Base-by-base conservation (phyloP, 257 asterid genomes). In the Solanum rostratum region DNA sequence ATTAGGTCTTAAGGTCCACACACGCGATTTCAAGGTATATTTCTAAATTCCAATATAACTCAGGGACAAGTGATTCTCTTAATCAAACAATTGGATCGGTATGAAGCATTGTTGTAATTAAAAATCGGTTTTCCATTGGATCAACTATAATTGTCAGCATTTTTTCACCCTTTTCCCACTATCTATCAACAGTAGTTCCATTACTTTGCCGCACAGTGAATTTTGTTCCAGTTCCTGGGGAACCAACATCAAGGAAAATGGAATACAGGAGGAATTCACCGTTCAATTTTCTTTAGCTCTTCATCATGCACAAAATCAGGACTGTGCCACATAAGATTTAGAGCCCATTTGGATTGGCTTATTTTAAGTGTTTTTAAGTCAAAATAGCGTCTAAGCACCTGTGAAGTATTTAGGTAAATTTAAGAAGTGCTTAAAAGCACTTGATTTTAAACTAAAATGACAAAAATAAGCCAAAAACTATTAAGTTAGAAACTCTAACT, bases 1-100 rank as follows among this genome's bases (percentile, higher is more conserved):
- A 65, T 86, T 97, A 94, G 97, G 98, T 68, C 89, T 97, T 87
- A 94, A 91, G 92, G 93, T 90, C 88, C 94, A 92, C 86, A 90
- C 97, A 24, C 94, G 94, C 52, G 89, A 90, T 80, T 97, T 90
- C 97, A 97, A 93, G 99, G 99, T 94, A 74, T 14, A 39, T 33
- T 54, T 85, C 73, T 18, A 27, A 12, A 3, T 80, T 13, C 50
- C 11, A 16, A 27, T 29, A 27, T 50, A 24, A 15, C 49, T 49
- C 62, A 24, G 16, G 24, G 62, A 15, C 22, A 76, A 10, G 3
- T 15, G 62, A 76, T 76, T 49, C 45, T 76, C n/a, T 14, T 0
- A 49, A 49, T 49, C 62, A 49, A 76, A 6, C 45, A 16, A 49
- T 24, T 76, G 16, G 49, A 76, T 76, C 43, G 27, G 45, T 16